phyloP scores from a whole-genome alignment of 139 green algal species.

The Tetradesmus obliquus region DNA sequence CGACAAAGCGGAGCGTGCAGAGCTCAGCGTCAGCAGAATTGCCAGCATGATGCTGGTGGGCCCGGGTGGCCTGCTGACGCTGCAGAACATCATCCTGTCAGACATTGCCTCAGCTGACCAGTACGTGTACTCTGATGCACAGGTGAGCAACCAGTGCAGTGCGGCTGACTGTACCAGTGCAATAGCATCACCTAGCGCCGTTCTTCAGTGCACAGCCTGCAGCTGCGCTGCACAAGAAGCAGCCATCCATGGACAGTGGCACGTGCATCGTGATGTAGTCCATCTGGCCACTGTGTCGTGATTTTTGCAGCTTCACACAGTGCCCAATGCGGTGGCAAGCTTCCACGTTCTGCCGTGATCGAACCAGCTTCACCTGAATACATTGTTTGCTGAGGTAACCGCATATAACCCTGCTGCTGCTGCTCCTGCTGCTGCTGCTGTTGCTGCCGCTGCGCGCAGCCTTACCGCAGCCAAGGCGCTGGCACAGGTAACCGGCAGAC shows the following conservation, averaged over 20 bases:
- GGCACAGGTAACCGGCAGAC: neutral
- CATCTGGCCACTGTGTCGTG: too few species aligned
- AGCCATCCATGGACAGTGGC: conserved; percentile 10
- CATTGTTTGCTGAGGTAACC: too few species aligned
- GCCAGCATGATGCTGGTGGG: neutral
- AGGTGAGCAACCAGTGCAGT: neutral
- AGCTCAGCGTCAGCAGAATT: conserved; percentile 18
- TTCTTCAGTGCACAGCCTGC: too few species aligned
- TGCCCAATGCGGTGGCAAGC: too few species aligned
- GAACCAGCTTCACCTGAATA: too few species aligned
- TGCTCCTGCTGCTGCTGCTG: neutral
- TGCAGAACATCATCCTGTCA: conserved; percentile 1
- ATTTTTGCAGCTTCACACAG: too few species aligned
- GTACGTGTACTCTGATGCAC: neutral
- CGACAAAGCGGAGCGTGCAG: neutral
- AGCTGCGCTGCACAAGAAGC: neutral
- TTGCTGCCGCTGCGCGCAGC: neutral
- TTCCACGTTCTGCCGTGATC: too few species aligned
- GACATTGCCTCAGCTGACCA: neutral
- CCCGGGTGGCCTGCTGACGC: neutral
- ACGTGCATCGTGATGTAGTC: too few species aligned
- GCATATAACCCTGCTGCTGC: neutral
- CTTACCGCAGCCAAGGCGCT: neutral
- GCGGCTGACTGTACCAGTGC: too few species aligned
- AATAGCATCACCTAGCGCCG: too few species aligned